Conservation (phyloP, 352 stramenopile species). For the Pythium utonaiense region DNA sequence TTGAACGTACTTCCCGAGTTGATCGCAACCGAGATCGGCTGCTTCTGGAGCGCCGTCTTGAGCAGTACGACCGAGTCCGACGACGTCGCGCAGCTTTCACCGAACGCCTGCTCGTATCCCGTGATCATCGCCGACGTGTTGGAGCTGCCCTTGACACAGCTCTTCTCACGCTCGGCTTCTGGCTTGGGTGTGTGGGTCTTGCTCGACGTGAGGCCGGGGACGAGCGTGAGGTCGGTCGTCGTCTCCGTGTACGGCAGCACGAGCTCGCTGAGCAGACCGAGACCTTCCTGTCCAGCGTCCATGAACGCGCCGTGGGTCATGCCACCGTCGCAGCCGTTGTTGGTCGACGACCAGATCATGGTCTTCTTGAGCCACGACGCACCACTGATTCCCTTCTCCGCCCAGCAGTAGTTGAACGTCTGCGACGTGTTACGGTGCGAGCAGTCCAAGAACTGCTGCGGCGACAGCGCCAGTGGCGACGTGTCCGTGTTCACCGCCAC, state of each 20-base stretch:
- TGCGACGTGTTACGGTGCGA: slow-evolving; percentile 60
- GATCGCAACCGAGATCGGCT: slow-evolving; percentile 74
- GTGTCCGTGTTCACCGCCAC: slow-evolving; percentile 46
- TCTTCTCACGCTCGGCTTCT: slow-evolving; percentile 29
- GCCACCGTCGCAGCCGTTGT: slow-evolving; percentile 61
- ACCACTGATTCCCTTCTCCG: slow-evolving; percentile 36
- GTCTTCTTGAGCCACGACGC: slow-evolving; percentile 52
- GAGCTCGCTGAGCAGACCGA: slow-evolving; percentile 56
- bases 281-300: slow-evolving; percentile 48
- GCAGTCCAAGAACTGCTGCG: slow-evolving; percentile 79
- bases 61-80: slow-evolving; percentile 57
- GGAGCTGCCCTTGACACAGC: slow-evolving; percentile 33
- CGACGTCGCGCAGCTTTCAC: slow-evolving; percentile 46
- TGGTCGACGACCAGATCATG: slow-evolving; percentile 76
- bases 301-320: slow-evolving; percentile 76
- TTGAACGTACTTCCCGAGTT: slow-evolving; percentile 79
- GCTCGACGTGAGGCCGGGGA: slow-evolving; percentile 25
- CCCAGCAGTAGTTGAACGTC: slow-evolving; percentile 83
- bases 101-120: slow-evolving; percentile 65
- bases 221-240: slow-evolving; percentile 34
- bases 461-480: slow-evolving; percentile 52
- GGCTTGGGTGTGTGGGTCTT: slow-evolving; percentile 13
- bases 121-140: slow-evolving; percentile 58
- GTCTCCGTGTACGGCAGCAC: slow-evolving; percentile 65
- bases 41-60: slow-evolving; percentile 60